A percentile compares a stretch with the other conserved stretches of the same genome.
These are phyloP conservation scores for Candida chauliodis DNA, from an alignment of 805 yeast species.

Conservation along the genomic window DNA sequence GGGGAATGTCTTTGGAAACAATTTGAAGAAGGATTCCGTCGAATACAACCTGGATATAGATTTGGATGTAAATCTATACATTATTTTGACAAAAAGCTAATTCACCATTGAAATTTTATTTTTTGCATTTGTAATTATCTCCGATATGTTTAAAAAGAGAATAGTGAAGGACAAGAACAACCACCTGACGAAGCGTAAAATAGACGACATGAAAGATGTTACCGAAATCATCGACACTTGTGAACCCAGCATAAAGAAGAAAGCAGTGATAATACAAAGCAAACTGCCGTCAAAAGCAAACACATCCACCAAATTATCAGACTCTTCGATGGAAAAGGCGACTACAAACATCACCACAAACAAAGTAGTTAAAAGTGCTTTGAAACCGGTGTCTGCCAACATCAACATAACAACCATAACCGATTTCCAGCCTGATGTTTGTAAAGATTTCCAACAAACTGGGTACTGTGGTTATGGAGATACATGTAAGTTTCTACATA, in stretches of 20 bases:
- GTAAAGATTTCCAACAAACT: slow-evolving; percentile 85
- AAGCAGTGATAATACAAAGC: background rate
- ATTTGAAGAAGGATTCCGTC: slow-evolving; percentile 42
- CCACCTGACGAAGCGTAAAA: background rate
- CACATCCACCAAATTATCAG: slow-evolving; percentile 1
- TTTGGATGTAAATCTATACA: background rate
- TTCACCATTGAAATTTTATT: background rate
- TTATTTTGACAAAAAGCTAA: background rate
- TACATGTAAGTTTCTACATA: slow-evolving; percentile 89
- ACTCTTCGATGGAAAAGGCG: background rate
- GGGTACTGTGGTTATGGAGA: slow-evolving; percentile 98
- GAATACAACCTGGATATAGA: slow-evolving; percentile 3
- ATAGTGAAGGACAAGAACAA: slow-evolving; percentile 13
- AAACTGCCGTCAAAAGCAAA: background rate
- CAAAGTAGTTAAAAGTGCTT: slow-evolving; percentile 7
- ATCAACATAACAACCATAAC: slow-evolving; percentile 64
- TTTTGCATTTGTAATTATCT: background rate
- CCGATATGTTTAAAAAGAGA: slow-evolving; percentile 24
- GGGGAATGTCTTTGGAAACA: slow-evolving; percentile 77
- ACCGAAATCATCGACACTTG: background rate
- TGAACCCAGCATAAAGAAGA: background rate
- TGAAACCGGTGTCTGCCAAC: slow-evolving; percentile 32
- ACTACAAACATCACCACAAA: slow-evolving; percentile 1
- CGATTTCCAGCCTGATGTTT: slow-evolving; percentile 91
- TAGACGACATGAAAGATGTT: slow-evolving; percentile 1